A percentile compares a stretch with the other conserved stretches of the same genome.
phyloP scores from a whole-genome alignment of 2,329 filamentous ascomycete species.

The Fusarium sp. region DNA sequence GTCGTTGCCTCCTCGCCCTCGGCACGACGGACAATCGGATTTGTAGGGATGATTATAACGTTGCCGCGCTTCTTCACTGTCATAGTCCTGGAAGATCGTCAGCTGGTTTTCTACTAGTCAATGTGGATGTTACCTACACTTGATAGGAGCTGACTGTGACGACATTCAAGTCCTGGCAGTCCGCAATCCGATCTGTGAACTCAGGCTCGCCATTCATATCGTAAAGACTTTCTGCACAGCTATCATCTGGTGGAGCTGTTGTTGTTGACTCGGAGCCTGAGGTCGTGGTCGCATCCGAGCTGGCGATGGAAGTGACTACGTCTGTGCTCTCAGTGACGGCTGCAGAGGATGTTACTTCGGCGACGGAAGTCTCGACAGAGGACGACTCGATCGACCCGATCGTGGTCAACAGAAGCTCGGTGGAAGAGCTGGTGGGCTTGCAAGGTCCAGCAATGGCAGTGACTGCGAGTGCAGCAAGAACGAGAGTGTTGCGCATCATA shows the following conservation, averaged over 20 bases:
- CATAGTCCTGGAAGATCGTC: fast-evolving
- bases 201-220: fast-evolving
- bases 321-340: not conserved
- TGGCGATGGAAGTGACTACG: not conserved
- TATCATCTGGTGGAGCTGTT: not conserved
- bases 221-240: not conserved
- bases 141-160: not conserved
- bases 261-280: not conserved
- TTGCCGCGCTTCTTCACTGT: fast-evolving
- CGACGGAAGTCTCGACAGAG: not conserved
- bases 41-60: not conserved
- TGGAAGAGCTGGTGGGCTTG: not conserved
- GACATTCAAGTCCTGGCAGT: not conserved
- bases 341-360: not conserved
- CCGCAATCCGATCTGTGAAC: fast-evolving
- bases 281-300: not conserved
- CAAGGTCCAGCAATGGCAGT: not conserved
- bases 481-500: not conserved
- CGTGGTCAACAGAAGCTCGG: not conserved
- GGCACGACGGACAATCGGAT: not conserved
- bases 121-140: not conserved
- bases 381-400: not conserved
- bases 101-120: fast-evolving
- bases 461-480: not conserved
- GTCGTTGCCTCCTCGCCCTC: not conserved